Conservation (phyloP, 176 grass and related monocot genomes). For the Carex kokanica region DNA sequence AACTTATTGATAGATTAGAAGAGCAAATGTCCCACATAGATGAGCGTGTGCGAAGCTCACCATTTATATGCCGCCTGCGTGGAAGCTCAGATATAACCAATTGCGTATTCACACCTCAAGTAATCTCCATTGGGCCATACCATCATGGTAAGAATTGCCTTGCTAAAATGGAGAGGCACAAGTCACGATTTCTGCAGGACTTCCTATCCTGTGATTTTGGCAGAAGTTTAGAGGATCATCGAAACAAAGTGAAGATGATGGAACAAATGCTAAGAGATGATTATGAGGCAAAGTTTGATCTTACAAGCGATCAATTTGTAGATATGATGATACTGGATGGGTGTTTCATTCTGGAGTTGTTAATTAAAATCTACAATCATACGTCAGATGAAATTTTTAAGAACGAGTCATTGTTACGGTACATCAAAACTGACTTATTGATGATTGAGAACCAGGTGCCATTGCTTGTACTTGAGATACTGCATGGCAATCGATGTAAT, state of each 20-base stretch:
- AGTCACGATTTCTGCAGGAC: neutral
- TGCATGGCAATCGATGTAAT: neutral
- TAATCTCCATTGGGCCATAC: neutral
- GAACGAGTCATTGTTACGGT: neutral
- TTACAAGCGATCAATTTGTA: neutral
- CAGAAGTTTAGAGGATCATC: neutral
- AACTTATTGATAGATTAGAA: neutral
- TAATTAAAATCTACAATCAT: neutral
- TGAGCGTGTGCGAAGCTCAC: neutral
- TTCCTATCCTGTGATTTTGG: neutral
- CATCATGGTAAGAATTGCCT: conserved; percentile 2
- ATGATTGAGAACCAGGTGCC: neutral
- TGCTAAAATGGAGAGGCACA: neutral
- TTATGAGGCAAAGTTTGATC: neutral
- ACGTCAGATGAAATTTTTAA: neutral
- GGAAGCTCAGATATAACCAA: neutral
- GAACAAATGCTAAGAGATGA: neutral
- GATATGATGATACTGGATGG: neutral
- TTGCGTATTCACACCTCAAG: neutral
- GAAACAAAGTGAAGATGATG: neutral
- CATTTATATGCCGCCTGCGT: neutral
- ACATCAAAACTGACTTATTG: neutral
- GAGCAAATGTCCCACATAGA: neutral
- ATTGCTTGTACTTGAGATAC: neutral
- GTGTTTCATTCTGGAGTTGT: neutral